Conservation (phyloP, 768 basidiomycete genomes). For the Calocera viscosa region DNA sequence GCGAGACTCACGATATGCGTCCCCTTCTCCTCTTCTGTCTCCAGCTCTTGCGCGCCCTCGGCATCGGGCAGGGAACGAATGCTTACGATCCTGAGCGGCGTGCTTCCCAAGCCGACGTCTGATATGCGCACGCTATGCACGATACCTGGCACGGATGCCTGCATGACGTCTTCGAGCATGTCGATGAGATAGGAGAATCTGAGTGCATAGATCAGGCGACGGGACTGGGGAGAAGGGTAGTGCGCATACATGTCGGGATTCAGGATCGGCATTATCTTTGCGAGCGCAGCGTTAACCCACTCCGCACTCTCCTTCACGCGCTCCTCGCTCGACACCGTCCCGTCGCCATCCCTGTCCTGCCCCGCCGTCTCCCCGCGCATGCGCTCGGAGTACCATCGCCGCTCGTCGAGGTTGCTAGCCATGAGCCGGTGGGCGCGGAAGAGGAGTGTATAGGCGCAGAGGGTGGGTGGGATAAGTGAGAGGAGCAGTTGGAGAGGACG, state of each 20-base stretch:
- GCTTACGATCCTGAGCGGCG: conserved; percentile 8
- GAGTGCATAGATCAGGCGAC: not conserved
- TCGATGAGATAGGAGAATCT: conserved; percentile 12
- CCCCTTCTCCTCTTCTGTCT: conserved; percentile 5
- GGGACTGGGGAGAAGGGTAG: not conserved
- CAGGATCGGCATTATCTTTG: conserved; percentile 9
- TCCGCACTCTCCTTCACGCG: conserved; percentile 24
- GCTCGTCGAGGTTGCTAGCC: conserved; percentile 23
- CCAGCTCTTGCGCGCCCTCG: not conserved
- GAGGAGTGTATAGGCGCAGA: conserved; percentile 19
- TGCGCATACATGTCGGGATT: conserved; percentile 11
- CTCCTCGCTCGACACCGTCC: conserved; percentile 22
- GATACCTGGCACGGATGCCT: conserved; percentile 9
- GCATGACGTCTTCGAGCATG: conserved; percentile 13
- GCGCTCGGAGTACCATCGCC: conserved; percentile 27
- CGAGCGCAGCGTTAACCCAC: conserved; percentile 10
- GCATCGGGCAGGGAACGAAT: conserved; percentile 10
- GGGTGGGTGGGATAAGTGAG: conserved; percentile 19
- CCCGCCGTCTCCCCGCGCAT: conserved; percentile 25
- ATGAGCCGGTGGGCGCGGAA: conserved; percentile 22
- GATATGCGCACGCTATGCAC: conserved; percentile 9
- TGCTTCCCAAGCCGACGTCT: conserved; percentile 5
- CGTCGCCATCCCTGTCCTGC: conserved; percentile 23
- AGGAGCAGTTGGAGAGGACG: conserved; percentile 11
- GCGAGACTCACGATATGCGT: not conserved